Conservation (phyloP, 345 rosid species). For the Eutrema yunnanense region DNA sequence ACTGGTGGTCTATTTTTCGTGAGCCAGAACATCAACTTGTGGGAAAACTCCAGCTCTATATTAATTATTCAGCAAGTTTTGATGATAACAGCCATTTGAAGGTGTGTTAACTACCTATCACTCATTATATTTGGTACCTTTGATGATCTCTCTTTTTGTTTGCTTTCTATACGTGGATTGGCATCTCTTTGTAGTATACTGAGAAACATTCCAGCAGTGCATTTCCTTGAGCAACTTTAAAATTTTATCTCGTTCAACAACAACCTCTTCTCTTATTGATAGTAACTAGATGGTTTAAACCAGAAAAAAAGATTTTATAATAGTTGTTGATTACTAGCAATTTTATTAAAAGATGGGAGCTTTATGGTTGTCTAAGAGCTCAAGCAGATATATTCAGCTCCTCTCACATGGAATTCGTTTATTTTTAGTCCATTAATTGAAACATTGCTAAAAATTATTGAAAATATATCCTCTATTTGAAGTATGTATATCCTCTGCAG, state of each 20-base stretch:
- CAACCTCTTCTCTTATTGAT: background rate
- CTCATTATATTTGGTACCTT: conserved; percentile 3
- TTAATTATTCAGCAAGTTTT: conserved; percentile 72
- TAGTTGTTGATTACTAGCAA: background rate
- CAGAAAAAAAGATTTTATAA: background rate
- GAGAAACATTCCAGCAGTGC: conserved; percentile 3
- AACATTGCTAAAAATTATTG: background rate
- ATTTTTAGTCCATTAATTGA: background rate
- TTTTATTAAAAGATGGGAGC: background rate
- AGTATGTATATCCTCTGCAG: background rate
- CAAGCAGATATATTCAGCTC: background rate
- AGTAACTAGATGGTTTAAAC: background rate
- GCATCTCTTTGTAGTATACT: background rate
- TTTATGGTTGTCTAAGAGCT: background rate
- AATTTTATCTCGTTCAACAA: background rate
- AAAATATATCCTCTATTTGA: background rate
- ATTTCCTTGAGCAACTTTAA: conserved; percentile 3
- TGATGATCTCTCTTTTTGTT: background rate
- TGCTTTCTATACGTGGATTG: background rate
- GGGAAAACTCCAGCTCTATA: conserved; percentile 80
- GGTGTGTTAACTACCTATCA: conserved; percentile 37
- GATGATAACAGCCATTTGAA: conserved; percentile 76
- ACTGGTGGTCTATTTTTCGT: conserved; percentile 88
- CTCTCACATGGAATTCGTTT: background rate
- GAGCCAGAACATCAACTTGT: conserved; percentile 94